These are phyloP conservation scores for Crepidotus variabilis DNA, from an alignment of 768 basidiomycete species.

Conservation along the genomic window DNA sequence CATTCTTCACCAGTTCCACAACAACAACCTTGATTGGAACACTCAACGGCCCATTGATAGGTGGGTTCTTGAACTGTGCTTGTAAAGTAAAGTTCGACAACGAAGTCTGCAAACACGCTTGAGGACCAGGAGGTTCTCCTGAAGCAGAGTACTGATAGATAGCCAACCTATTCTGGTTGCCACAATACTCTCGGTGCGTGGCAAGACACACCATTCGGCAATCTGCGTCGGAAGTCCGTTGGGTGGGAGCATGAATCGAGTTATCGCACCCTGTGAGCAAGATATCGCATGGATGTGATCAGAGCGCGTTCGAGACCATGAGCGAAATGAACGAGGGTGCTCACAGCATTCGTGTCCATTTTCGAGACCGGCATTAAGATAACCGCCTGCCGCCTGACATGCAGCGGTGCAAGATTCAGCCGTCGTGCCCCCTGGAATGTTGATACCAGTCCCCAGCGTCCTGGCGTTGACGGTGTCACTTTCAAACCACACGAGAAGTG, in stretches of 20 bases:
- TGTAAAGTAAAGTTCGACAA: constrained; percentile 34
- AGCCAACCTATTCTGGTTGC: constrained; percentile 15
- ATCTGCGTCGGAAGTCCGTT: constrained; percentile 34
- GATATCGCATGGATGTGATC: too few species aligned
- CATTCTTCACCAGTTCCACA: too few species aligned
- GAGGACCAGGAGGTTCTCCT: constrained; percentile 21
- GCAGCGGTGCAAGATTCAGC: constrained; percentile 46
- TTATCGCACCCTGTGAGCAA: constrained; percentile 42
- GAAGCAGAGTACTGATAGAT: constrained; percentile 30
- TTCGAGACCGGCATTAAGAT: constrained; percentile 41
- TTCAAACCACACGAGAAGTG: not conserved
- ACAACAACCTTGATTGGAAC: too few species aligned
- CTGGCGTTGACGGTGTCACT: constrained; percentile 32
- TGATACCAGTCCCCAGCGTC: constrained; percentile 30
- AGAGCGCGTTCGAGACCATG: too few species aligned
- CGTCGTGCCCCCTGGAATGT: constrained; percentile 42
- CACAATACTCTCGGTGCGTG: too few species aligned
- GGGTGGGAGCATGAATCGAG: constrained; percentile 26
- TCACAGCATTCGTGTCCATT: constrained; percentile 43
- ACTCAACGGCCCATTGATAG: too few species aligned
- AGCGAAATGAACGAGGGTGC: too few species aligned
- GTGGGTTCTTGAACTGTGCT: constrained; percentile 22
- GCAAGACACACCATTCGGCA: constrained; percentile 37
- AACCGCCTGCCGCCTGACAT: constrained; percentile 37
- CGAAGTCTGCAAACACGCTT: constrained; percentile 25